Evolutionary conservation across 345 rosid species (phyloP), one percentile per base, ranked within the genome.

Genomic region (Gossypium rotundifolium): DNA sequence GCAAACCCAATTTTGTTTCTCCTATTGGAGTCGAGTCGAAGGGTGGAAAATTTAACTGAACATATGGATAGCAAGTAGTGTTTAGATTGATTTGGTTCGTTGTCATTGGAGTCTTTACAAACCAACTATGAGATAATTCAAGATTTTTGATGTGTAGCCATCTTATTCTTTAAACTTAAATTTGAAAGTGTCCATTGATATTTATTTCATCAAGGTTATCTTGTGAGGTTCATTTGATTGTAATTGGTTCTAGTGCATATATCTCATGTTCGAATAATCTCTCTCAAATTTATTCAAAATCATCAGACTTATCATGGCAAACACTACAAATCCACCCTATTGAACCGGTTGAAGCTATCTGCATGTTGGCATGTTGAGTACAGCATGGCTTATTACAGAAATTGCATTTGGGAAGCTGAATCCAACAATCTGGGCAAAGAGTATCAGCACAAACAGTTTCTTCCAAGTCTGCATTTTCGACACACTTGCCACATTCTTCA

Each of bases 311-410:
- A 25, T 68, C 77, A 62, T 77, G 63, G 79, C 97, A 94, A 75
- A 79, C 79, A 49, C 86, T 81, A 16, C 98, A 90, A 74, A 86
- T 75, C 67, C 87, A 88, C 49, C 85, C 87, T n/a, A 73, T n/a
- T 2, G 58, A 73, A 22, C 72, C 49, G 1, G 55, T n/a, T 25
- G 78, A 53, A 67, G 78, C 17, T n/a, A 74, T 51, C 66, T 13
- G 82, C 53, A 38, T 64, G 73, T 49, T 20, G 1, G 40, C 29
- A 54, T 94, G 94, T 12, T 4, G 79, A 52, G 77, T 77, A 65
- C 98, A 92, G 27, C 89, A 89, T 0, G 97, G 94, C 75, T 80
- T 84, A 75, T 92, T 91, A 57, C 98, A 92, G 55, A 81, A 83
- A 54, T 75, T 80, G 52, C 98, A 94, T 78, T 92, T 92, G 0